These are phyloP conservation scores for Stephanodiscus triporus DNA, from an alignment of 108 stramenopile genomes.

Conservation along the genomic window DNA sequence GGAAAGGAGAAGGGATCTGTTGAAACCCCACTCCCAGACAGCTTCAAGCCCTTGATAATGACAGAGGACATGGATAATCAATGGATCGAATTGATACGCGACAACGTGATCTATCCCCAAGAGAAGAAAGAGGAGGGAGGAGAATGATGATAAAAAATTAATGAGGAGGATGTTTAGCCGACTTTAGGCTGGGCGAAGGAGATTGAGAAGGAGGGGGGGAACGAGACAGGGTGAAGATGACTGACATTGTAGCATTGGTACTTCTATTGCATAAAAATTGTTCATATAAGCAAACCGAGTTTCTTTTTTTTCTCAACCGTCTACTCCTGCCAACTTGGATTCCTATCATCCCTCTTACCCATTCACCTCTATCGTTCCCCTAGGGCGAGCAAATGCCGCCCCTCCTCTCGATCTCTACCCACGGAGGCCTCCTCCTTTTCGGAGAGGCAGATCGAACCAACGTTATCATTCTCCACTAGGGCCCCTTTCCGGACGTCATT, in stretches of 20 bases:
- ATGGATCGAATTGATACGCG: neutral
- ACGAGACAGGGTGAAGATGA: too few species aligned
- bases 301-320: too few species aligned
- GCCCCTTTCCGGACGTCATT: conserved; percentile 20
- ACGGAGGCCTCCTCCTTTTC: neutral
- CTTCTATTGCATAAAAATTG: too few species aligned
- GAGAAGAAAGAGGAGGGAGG: too few species aligned
- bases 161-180: too few species aligned
- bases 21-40: neutral
- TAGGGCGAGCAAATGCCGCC: neutral
- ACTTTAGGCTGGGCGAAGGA: too few species aligned
- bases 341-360: neutral
- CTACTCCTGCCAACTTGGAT: too few species aligned
- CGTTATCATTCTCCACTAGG: conserved; percentile 1
- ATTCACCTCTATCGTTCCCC: neutral
- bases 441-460: neutral
- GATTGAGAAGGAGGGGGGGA: too few species aligned
- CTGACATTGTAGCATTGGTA: too few species aligned
- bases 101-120: neutral
- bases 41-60: conserved; percentile 2
- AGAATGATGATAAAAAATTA: too few species aligned
- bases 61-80: neutral
- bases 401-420: neutral
- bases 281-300: too few species aligned
- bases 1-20: neutral